phyloP scores from a whole-genome alignment of 805 yeast species.

The Teunomyces tritomae region DNA sequence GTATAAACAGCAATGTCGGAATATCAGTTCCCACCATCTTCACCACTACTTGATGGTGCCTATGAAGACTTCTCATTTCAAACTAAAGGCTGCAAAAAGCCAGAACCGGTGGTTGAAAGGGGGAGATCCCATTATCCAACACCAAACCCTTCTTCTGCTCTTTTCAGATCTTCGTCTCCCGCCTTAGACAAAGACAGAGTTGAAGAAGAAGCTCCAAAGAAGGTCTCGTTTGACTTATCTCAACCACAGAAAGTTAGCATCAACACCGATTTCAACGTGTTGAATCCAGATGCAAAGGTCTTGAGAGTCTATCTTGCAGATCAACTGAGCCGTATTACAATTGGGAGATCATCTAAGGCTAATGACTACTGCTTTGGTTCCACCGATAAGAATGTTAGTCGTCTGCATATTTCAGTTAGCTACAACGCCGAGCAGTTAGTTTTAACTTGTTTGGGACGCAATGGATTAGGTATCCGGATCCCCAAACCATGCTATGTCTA shows the following conservation, averaged over 20 bases:
- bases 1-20: slow-evolving; percentile 12
- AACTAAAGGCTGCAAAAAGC: slow-evolving; percentile 5
- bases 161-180: slow-evolving; percentile 43
- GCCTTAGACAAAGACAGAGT: slow-evolving; percentile 9
- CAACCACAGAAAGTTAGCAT: slow-evolving; percentile 14
- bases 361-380: slow-evolving; percentile 51
- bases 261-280: slow-evolving; percentile 34
- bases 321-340: slow-evolving; percentile 35
- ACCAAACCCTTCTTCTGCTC: slow-evolving; percentile 63
- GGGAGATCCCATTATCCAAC: slow-evolving; percentile 53
- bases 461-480: slow-evolving; percentile 69
- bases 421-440: slow-evolving; percentile 45
- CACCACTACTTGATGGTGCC: slow-evolving; percentile 35
- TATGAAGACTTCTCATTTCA: background rate
- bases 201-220: slow-evolving; percentile 7
- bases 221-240: slow-evolving; percentile 9
- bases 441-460: slow-evolving; percentile 75
- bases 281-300: slow-evolving; percentile 31
- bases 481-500: slow-evolving; percentile 47
- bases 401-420: slow-evolving; percentile 58
- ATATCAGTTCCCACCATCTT: slow-evolving; percentile 51
- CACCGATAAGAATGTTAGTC: slow-evolving; percentile 57
- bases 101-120: slow-evolving; percentile 6
- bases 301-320: slow-evolving; percentile 40
- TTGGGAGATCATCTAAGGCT: slow-evolving; percentile 69